phyloP scores from a whole-genome alignment of 345 rosid genomes.

The Laguncularia racemosa region DNA sequence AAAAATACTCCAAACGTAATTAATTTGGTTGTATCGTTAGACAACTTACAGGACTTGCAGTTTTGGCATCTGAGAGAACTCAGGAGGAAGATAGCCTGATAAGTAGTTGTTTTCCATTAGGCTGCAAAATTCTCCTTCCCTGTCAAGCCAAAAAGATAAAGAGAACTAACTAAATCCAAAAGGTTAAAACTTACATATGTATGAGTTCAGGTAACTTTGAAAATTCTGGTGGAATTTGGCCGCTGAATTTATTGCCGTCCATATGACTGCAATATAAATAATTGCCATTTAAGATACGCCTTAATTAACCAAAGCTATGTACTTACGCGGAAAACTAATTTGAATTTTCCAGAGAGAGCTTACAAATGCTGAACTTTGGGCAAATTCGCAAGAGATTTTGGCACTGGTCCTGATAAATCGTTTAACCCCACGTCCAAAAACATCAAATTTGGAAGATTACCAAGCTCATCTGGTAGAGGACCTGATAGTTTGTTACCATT shows the following conservation, averaged over 20 bases:
- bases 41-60: conserved; percentile 70
- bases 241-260: conserved; percentile 94
- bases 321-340: neutral
- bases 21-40: conserved; percentile 1
- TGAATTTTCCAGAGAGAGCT: conserved; percentile 25
- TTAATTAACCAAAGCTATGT: neutral
- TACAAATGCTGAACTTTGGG: conserved; percentile 75
- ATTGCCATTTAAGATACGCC: conserved; percentile 2
- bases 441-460: conserved; percentile 69
- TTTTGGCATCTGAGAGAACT: conserved; percentile 51
- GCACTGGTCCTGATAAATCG: conserved; percentile 68
- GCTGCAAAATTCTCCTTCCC: conserved; percentile 33
- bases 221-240: conserved; percentile 81
- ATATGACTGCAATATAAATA: conserved; percentile 63
- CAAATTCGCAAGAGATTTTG: conserved; percentile 68
- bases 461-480: conserved; percentile 77
- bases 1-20: no score
- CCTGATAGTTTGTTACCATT: conserved; percentile 83
- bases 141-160: conserved; percentile 1
- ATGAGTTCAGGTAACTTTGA: conserved; percentile 56
- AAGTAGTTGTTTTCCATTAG: conserved; percentile 94
- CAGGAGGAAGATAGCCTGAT: conserved; percentile 75
- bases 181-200: conserved; percentile 70
- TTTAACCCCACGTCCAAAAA: conserved; percentile 81
- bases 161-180: neutral